Conservation (phyloP, 768 basidiomycete species). For the Aureoboletus auriporus region DNA sequence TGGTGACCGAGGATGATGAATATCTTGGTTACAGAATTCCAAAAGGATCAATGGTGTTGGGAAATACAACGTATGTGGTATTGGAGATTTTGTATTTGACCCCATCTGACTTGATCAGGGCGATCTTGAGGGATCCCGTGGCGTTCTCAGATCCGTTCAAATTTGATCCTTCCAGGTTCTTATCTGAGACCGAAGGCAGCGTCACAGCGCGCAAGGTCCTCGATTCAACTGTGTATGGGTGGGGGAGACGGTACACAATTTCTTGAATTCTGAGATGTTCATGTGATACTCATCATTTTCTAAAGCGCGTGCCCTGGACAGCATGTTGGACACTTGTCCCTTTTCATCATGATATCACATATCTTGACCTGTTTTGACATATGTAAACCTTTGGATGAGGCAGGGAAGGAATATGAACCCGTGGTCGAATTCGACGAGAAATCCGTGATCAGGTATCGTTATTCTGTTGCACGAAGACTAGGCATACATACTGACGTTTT, state of each 20-base stretch:
- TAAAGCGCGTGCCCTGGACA: background rate
- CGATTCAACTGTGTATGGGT: background rate
- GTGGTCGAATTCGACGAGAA: background rate
- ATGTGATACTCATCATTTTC: background rate
- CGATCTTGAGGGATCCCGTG: background rate
- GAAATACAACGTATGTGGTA: background rate
- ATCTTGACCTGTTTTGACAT: constrained; percentile 3
- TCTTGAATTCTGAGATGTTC: background rate
- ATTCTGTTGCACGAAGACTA: background rate
- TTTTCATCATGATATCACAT: background rate
- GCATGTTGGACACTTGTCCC: background rate
- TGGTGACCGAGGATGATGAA: background rate
- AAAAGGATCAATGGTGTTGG: background rate
- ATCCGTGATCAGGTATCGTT: background rate
- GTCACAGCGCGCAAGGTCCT: background rate
- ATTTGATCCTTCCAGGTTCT: background rate
- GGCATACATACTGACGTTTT: background rate
- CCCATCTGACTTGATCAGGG: background rate
- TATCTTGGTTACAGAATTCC: background rate
- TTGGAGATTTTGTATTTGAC: background rate
- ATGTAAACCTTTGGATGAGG: background rate
- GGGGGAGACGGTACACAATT: background rate
- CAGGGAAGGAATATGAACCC: background rate
- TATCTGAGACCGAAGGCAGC: background rate
- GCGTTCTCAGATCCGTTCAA: background rate